phyloP scores from a whole-genome alignment of 2,329 filamentous ascomycete genomes.

The Myriosclerotinia duriaeana region DNA sequence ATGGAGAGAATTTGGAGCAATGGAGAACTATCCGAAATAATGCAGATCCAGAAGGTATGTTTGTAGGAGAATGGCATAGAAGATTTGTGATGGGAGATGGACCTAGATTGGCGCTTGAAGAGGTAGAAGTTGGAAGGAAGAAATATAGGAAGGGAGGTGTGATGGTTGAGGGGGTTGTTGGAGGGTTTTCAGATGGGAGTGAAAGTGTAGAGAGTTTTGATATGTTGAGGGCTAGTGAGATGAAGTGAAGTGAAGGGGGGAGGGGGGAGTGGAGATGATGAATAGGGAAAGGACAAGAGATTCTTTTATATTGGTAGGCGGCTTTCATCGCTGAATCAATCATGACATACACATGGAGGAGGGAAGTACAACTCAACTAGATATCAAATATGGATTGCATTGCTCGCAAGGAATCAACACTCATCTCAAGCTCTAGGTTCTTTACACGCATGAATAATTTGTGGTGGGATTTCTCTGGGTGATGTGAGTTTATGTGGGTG shows the following conservation, averaged over 20 bases:
- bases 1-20: slow-evolving; percentile 63
- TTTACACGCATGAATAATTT: too few relatives aligned
- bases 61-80: slow-evolving; percentile 87
- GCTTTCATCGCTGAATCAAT: too few relatives aligned
- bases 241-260: slow-evolving; percentile 22
- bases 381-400: too few relatives aligned
- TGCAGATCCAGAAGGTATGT: slow-evolving; percentile 80
- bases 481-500: too few relatives aligned
- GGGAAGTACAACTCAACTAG: too few relatives aligned
- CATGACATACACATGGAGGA: too few relatives aligned
- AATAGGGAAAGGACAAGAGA: neutral
- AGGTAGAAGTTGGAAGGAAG: slow-evolving; percentile 35
- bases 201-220: slow-evolving; percentile 37
- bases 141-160: slow-evolving; percentile 35
- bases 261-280: neutral
- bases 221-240: slow-evolving; percentile 33
- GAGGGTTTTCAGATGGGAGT: slow-evolving; percentile 24
- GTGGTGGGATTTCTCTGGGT: too few relatives aligned
- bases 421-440: too few relatives aligned
- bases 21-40: slow-evolving; percentile 69
- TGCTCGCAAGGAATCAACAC: too few relatives aligned
- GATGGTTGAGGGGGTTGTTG: slow-evolving; percentile 30
- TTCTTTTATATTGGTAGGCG: too few relatives aligned
- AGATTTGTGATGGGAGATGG: slow-evolving; percentile 56
- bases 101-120: slow-evolving; percentile 35